These are phyloP conservation scores for Ormosia emarginata DNA, from an alignment of 306 rosid genomes.

Conservation along the genomic window DNA sequence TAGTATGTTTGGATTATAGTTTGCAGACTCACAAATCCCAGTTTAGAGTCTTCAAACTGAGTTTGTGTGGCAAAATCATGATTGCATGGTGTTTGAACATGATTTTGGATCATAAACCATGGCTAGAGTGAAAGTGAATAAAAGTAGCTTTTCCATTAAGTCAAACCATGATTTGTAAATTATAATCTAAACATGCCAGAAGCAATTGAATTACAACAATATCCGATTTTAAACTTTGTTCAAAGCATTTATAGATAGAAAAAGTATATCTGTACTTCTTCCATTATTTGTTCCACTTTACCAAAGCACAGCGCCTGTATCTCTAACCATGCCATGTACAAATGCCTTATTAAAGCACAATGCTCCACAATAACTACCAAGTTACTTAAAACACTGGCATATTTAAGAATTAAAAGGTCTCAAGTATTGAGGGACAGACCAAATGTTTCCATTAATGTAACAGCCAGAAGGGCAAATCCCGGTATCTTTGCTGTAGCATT, in stretches of 20 bases:
- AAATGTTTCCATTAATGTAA: constrained; percentile 17
- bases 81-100: too few relatives aligned
- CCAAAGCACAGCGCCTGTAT: not conserved
- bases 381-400: not conserved
- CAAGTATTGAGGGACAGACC: not conserved
- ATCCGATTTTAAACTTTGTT: not conserved
- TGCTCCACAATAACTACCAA: not conserved
- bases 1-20: too few relatives aligned
- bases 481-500: not conserved
- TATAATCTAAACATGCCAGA: not conserved
- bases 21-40: too few relatives aligned
- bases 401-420: not conserved
- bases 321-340: not conserved
- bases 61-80: too few relatives aligned
- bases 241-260: not conserved
- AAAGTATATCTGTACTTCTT: not conserved
- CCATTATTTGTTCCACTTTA: not conserved
- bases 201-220: not conserved
- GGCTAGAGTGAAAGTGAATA: too few relatives aligned
- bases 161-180: too few relatives aligned
- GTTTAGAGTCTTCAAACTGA: too few relatives aligned
- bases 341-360: not conserved
- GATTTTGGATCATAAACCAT: too few relatives aligned
- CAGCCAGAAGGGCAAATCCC: not conserved
- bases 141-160: too few relatives aligned